Base-by-base conservation (phyloP, 192 early-diverging fungal species). In the Polychytrium aggregatum region DNA sequence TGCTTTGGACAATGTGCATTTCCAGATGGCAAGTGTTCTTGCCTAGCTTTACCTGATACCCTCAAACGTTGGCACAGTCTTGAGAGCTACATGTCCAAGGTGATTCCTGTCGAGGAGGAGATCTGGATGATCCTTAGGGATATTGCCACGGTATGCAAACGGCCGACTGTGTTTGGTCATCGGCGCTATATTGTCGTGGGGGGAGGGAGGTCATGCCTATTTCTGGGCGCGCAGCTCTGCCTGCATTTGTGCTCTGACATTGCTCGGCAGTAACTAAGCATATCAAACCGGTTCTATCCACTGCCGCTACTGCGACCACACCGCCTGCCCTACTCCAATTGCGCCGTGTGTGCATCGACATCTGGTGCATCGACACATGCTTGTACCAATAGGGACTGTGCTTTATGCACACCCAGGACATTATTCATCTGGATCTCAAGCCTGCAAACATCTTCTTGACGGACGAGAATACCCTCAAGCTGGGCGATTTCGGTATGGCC, bases 401-500 rank as follows among this genome's bases (percentile, higher is more conserved):
- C 8, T 76, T 74, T 29, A 79, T 97, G 35, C 90, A 92, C 55
- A 63, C 69, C 40, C 59, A 57, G 25, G 63, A 68, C 37, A 53
- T 93, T 10, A 72, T 82, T n/a, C 92, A 97, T 65, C 58, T 94
- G 48, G 90, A 94, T 60, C 53, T 97, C 48, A 97, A 94, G 55
- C 90, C 91, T 0, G 82, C 72, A 16, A 94, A 94, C 65, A 79
- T 97, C 22, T 63, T 94, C 37, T 76, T 92, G 48, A 56, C 50
- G 27, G 46, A 63, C 36, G 60, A 76, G 34, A 81, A 83, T 22
- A 56, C 61, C 31, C 65, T 94, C 11, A 90, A 89, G 58, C 82
- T 94, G 52, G 88, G 79, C 1, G 92, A 97, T 66, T 97, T 91
- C 84, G 92, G 92, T 5, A 65, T 83, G 11, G 87, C 94, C 0